Evolutionary conservation across 192 early-diverging fungal species (phyloP).

Genomic region (Podila clonocystis): DNA sequence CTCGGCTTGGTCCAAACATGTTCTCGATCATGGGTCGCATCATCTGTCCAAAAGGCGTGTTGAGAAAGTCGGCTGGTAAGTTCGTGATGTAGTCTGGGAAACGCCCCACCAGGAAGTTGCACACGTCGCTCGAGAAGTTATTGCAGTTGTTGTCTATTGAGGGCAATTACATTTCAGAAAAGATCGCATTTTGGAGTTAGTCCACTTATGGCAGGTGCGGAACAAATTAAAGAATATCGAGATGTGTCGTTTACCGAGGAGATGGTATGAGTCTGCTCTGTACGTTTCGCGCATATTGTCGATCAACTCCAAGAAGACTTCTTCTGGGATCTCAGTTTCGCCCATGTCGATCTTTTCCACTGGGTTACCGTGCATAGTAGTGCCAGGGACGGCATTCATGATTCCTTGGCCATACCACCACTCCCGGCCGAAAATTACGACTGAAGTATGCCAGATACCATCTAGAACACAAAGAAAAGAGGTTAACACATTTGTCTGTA

Average conservation of each 20-base stretch:
- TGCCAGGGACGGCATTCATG: conserved; percentile 51
- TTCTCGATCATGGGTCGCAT: conserved; percentile 74
- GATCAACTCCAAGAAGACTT: conserved; percentile 77
- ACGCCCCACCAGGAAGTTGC: conserved; percentile 82
- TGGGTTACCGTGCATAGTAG: conserved; percentile 73
- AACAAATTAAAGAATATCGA: neutral
- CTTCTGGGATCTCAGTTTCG: conserved; percentile 74
- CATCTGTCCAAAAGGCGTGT: conserved; percentile 71
- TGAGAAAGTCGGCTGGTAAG: conserved; percentile 73
- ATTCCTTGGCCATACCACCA: conserved; percentile 87
- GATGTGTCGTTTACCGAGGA: conserved; percentile 59
- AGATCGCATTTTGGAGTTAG: neutral
- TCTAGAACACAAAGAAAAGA: conserved; percentile 29
- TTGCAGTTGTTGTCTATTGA: conserved; percentile 86
- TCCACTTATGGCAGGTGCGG: too few species aligned
- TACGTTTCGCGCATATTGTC: conserved; percentile 64
- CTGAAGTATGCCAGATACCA: conserved; percentile 75
- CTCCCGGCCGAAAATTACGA: conserved; percentile 81
- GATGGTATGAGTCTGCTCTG: conserved; percentile 80
- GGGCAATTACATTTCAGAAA: neutral
- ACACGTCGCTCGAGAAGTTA: conserved; percentile 78
- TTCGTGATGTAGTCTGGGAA: conserved; percentile 80
- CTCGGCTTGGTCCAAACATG: conserved; percentile 68
- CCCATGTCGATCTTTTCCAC: conserved; percentile 81
- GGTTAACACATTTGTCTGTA: neutral